Percentiles rank a stretch among this genome's conserved stretches.
Conservation (phyloP, 108 stramenopile species). For the Conticribra weissflogii region DNA sequence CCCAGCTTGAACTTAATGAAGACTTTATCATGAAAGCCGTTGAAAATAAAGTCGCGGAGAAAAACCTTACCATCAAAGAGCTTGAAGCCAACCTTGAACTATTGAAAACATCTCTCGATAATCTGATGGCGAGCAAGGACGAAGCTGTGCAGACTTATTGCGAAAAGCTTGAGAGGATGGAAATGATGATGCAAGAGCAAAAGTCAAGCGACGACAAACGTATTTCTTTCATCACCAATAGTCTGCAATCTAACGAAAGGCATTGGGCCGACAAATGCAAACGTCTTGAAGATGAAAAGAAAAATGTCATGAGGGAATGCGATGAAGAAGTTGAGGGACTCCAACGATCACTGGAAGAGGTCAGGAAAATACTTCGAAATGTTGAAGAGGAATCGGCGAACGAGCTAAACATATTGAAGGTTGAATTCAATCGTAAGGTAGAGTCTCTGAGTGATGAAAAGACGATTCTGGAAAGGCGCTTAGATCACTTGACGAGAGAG, state of each 20-base stretch:
- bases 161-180: conserved; percentile 14
- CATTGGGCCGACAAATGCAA: conserved; percentile 12
- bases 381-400: neutral
- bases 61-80: conserved; percentile 16
- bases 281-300: conserved; percentile 5
- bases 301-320: too few relatives aligned
- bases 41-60: conserved; percentile 11
- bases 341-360: conserved; percentile 2
- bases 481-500: neutral
- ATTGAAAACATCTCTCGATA: conserved; percentile 16
- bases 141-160: conserved; percentile 7
- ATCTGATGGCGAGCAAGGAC: conserved; percentile 22
- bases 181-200: conserved; percentile 18
- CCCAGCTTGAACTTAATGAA: neutral
- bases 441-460: neutral
- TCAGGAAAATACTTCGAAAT: neutral
- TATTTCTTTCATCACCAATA: neutral
- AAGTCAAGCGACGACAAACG: neutral
- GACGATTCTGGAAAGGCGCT: neutral
- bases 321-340: conserved; percentile 9
- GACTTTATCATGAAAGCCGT: neutral
- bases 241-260: neutral
- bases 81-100: conserved; percentile 18
- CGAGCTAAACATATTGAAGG: neutral
- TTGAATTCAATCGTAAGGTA: neutral